Conservation (phyloP, 768 basidiomycete species). For the Tylopilus plumbeoviolaceoides region DNA sequence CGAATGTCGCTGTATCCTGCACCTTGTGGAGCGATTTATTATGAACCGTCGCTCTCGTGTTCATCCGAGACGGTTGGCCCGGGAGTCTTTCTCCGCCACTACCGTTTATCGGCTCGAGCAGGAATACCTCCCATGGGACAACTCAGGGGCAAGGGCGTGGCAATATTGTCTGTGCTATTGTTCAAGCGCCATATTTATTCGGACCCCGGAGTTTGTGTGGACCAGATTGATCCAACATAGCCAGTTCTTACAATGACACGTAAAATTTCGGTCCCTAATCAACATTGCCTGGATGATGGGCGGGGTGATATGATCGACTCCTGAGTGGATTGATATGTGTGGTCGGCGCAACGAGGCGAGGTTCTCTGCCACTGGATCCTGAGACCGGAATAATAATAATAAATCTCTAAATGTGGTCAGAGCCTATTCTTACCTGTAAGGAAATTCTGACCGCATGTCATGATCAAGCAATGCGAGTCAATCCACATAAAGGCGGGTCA, state of each 20-base stretch:
- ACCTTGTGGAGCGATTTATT: too few species aligned
- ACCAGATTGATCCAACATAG: slow-evolving; percentile 13
- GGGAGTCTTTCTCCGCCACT: too few species aligned
- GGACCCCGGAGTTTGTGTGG: slow-evolving; percentile 3
- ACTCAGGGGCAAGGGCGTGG: background rate
- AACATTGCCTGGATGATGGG: background rate
- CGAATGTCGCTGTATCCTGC: too few species aligned
- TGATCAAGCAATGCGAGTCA: too few species aligned
- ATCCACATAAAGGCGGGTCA: background rate
- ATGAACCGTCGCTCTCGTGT: too few species aligned
- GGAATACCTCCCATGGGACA: background rate
- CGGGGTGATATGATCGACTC: background rate
- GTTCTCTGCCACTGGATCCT: background rate
- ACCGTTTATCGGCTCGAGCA: too few species aligned
- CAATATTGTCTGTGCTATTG: background rate
- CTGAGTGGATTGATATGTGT: background rate
- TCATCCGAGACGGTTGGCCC: too few species aligned
- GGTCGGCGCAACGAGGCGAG: slow-evolving; percentile 1
- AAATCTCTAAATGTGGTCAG: background rate
- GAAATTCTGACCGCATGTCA: background rate
- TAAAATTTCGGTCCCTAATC: slow-evolving; percentile 14
- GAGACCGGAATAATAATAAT: background rate
- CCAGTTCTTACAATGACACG: slow-evolving; percentile 12
- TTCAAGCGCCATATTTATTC: background rate
- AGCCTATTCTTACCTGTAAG: background rate